Conservation (phyloP, 2,329 filamentous ascomycete species). For the Fusarium tupiense region DNA sequence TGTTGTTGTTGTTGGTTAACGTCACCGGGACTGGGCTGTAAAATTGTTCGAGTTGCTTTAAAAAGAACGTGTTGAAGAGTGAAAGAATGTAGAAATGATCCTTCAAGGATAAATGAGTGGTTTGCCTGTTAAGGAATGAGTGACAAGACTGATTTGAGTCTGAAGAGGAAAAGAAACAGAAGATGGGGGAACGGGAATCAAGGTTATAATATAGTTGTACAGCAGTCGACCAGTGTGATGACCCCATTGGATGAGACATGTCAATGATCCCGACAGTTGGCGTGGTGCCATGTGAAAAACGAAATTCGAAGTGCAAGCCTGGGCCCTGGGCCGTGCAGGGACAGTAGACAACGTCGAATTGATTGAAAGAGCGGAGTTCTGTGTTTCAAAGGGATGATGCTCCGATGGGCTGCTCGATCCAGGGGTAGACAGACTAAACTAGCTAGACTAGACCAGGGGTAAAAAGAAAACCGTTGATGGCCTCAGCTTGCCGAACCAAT, state of each 20-base stretch:
- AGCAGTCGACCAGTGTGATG: background rate
- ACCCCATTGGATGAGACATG: slow-evolving; percentile 8
- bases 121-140: slow-evolving; percentile 18
- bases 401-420: slow-evolving; percentile 12
- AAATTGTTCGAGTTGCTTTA: background rate
- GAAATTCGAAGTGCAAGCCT: slow-evolving; percentile 15
- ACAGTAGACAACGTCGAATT: slow-evolving; percentile 19
- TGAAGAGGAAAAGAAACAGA: slow-evolving; percentile 10
- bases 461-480: slow-evolving; percentile 23
- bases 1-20: slow-evolving; percentile 6
- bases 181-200: slow-evolving; percentile 14
- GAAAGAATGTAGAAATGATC: slow-evolving; percentile 28
- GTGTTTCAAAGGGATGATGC: slow-evolving; percentile 28
- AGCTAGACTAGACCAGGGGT: slow-evolving; percentile 22
- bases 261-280: slow-evolving; percentile 8
- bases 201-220: slow-evolving; percentile 35
- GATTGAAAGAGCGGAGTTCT: slow-evolving; percentile 20
- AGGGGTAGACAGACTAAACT: slow-evolving; percentile 8
- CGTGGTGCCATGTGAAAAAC: slow-evolving; percentile 19
- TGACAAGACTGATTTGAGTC: slow-evolving; percentile 32
- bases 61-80: slow-evolving; percentile 10
- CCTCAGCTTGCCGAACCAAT: slow-evolving; percentile 21
- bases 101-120: slow-evolving; percentile 34
- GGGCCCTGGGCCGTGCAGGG: background rate
- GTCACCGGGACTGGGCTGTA: slow-evolving; percentile 31